Base-by-base conservation (phyloP, 257 asterid genomes). In the Forsythia suspensa region DNA sequence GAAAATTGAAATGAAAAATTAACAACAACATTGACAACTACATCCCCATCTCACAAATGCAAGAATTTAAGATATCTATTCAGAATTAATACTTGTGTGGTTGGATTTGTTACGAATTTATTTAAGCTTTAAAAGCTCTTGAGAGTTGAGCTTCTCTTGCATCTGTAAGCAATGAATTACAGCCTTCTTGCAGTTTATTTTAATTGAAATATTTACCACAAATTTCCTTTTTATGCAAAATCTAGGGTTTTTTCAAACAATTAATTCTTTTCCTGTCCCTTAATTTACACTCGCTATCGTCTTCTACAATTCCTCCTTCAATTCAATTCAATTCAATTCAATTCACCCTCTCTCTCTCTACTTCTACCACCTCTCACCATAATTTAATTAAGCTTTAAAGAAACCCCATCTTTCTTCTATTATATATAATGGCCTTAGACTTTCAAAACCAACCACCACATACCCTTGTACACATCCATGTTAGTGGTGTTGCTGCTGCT, bases 131-230 rank as follows among this genome's bases (percentile, higher is more conserved):
- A 83, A 87, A 82, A 79, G 91, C 86, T 37, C 68, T 29, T 29
- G 34, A 73, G 10, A 43, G 78, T 79, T 86, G 88, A 82, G 80
- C 81, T 77, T 77, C 85, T 76, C 52, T 61, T 70, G 41, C 43
- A 86, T 83, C 77, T 52, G 52, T 78, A 83, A 84, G 90, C 91
- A 90, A 89, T 89, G 90, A 90, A 89, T 90, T 89, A 84, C 85
- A 78, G 82, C 73, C 81, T 84, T 82, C 84, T 86, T 83, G 91
- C 91, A 81, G 86, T 86, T 90, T 72, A 75, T 78, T 84, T 74
- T 86, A 86, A 88, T 89, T 86, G 85, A 90, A 89, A 88, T 86
- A 85, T 84, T 89, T 86, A 85, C 96, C 79, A 73, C 91, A 80
- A 81, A 70, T 87, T 59, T 83, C 88, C 91, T 48, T 87, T 88